Conservation (phyloP, 805 yeast genomes). For the Starmerella apicola region DNA sequence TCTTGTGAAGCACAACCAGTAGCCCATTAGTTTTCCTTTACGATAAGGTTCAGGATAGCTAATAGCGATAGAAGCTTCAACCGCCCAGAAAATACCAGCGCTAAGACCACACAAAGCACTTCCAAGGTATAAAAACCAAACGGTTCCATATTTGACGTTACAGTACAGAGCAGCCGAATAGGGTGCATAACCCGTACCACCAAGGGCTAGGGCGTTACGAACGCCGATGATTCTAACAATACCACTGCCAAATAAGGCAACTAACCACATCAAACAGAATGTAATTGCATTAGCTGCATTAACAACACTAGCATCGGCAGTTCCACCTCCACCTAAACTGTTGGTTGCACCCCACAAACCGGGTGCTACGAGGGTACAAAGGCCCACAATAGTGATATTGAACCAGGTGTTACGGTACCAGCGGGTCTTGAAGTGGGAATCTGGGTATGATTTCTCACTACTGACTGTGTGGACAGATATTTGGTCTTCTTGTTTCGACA, state of each 20-base stretch:
- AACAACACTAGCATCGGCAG: slow-evolving; percentile 17
- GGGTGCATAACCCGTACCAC: slow-evolving; percentile 20
- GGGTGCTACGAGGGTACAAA: slow-evolving; percentile 20
- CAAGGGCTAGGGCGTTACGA: slow-evolving; percentile 14
- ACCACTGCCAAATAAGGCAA: slow-evolving; percentile 13
- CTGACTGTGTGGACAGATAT: no score
- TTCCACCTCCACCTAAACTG: slow-evolving; percentile 20
- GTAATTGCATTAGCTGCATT: slow-evolving; percentile 19
- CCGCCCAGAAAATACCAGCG: slow-evolving; percentile 22
- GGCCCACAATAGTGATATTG: slow-evolving; percentile 16
- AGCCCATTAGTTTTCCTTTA: slow-evolving; percentile 17
- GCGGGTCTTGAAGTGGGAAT: not conserved
- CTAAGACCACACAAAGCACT: slow-evolving; percentile 21
- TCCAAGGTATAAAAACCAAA: slow-evolving; percentile 20
- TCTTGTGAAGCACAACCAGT: slow-evolving; percentile 19
- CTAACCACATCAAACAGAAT: slow-evolving; percentile 18
- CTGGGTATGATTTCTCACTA: no score
- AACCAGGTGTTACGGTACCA: slow-evolving; percentile 18
- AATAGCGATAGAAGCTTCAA: slow-evolving; percentile 21
- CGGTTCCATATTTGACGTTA: slow-evolving; percentile 18
- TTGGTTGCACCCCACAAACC: slow-evolving; percentile 22
- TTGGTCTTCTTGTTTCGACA: no score
- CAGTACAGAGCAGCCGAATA: slow-evolving; percentile 21
- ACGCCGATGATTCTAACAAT: slow-evolving; percentile 14
- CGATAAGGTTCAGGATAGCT: slow-evolving; percentile 21